Conservation (phyloP, 441 rosid species). For the Raphanus hybrid region DNA sequence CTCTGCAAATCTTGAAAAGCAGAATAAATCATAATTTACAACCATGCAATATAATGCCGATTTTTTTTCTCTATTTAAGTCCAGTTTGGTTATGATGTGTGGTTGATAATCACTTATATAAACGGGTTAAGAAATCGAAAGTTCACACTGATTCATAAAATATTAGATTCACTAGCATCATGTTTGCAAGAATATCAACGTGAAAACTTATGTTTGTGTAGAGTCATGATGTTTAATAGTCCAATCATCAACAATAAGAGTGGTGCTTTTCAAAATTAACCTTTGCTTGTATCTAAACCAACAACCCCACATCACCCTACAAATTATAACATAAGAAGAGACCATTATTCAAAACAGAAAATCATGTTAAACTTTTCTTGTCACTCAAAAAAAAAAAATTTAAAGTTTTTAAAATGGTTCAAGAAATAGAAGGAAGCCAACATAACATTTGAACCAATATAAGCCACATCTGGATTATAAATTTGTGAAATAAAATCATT, state of each 20-base stretch:
- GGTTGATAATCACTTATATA: not conserved
- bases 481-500: not conserved
- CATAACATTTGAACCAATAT: not conserved
- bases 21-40: not conserved
- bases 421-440: not conserved
- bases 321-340: not conserved
- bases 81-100: not conserved
- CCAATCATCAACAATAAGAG: conserved; percentile 26
- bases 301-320: conserved; percentile 19
- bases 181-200: not conserved
- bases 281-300: conserved; percentile 31
- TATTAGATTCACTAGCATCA: not conserved
- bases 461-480: not conserved
- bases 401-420: not conserved
- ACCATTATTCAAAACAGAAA: conserved; percentile 9
- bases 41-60: not conserved
- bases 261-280: conserved; percentile 20
- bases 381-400: not conserved
- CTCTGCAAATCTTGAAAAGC: not conserved
- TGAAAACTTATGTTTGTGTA: conserved; percentile 14
- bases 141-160: not conserved
- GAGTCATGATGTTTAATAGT: conserved; percentile 35
- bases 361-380: not conserved
- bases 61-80: not conserved
- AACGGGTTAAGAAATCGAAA: not conserved